Evolutionary conservation across 225 moss, liverwort and hornwort genomes (phyloP), one percentile per base, ranked within the genome.

Genomic region (Bryum argenteum): DNA sequence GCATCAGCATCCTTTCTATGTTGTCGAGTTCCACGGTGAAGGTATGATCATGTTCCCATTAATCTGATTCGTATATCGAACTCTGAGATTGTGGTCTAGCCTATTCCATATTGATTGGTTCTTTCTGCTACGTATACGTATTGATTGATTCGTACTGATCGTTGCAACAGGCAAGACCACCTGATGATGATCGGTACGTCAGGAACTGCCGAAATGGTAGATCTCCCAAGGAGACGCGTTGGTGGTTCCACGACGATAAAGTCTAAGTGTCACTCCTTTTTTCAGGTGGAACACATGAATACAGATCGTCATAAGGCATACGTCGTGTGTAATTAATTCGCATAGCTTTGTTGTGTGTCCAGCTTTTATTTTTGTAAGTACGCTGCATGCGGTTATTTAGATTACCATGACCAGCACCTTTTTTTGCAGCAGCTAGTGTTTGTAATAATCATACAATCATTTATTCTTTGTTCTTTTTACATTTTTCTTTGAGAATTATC

Each of bases 221-320:
- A 81, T 97, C 96, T 66, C 96, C 96, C 20, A 97, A 97, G 79
- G 96, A 97, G 71, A 97, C 96, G 21, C 96, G 96, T 17, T 97
- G 96, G 94, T 97, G 96, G 96, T 97, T 97, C 75, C 96, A 97
- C 79, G 96, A 97, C 63, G 96, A 97, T 79, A 97, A 94, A 88
- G 94, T 97, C 38, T 97, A 75, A 86, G 71, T 77, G 81, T 74
- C 69, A 48, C 74, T 70, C 77, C 47, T 77, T 57, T 71, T n/a
- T 63, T 69, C 54, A 77, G 70, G 65, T 65, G 65, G 73, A 70
- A 74, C 74, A 66, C 70, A 55, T 81, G 17, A 64, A 8, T 54
- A 33, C 33, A 33, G 58, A 72, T 73, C 73, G 69, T 60, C 60
- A 47, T 41, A 21, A 55, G 70, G 69, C 70, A 60, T 70, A 74